These are phyloP conservation scores for Oryza glaberrima DNA, from an alignment of 176 grass and related monocot genomes.

Conservation along the genomic window DNA sequence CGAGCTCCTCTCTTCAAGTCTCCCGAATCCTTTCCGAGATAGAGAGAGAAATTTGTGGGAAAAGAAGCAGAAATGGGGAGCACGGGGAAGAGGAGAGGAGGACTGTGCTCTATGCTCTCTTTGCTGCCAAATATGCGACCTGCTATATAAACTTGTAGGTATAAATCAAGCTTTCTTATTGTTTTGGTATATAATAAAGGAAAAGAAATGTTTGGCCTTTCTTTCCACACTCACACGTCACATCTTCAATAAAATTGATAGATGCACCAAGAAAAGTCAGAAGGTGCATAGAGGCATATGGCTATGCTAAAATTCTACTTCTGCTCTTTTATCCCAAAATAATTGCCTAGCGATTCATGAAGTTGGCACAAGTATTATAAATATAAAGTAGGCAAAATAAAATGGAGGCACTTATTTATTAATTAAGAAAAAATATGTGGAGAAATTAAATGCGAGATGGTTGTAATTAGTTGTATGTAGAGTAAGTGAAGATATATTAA, in stretches of 20 bases:
- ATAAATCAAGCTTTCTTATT: constrained; percentile 19
- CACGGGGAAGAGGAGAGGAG: constrained; percentile 28
- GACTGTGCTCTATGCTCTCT: constrained; percentile 28
- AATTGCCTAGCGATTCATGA: too few species aligned
- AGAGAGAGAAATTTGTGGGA: constrained; percentile 39
- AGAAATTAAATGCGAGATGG: too few species aligned
- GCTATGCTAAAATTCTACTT: not conserved
- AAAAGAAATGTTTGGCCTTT: constrained; percentile 23
- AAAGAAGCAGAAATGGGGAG: constrained; percentile 24
- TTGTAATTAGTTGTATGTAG: too few species aligned
- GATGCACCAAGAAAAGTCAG: constrained; percentile 28
- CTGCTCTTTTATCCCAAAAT: too few species aligned
- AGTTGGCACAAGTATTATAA: too few species aligned
- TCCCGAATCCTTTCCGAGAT: not conserved
- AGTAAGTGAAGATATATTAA: too few species aligned
- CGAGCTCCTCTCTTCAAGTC: constrained; percentile 23
- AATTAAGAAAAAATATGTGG: too few species aligned
- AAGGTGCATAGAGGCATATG: not conserved
- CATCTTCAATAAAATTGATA: constrained; percentile 22
- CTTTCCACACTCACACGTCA: constrained; percentile 36
- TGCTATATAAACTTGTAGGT: not conserved
- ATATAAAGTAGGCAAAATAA: too few species aligned
- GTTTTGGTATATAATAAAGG: constrained; percentile 8
- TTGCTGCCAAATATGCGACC: constrained; percentile 42
- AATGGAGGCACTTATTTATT: too few species aligned